Evolutionary conservation across 192 early-diverging fungal genomes (phyloP).

Genomic region (Umbelopsis ramanniana): DNA sequence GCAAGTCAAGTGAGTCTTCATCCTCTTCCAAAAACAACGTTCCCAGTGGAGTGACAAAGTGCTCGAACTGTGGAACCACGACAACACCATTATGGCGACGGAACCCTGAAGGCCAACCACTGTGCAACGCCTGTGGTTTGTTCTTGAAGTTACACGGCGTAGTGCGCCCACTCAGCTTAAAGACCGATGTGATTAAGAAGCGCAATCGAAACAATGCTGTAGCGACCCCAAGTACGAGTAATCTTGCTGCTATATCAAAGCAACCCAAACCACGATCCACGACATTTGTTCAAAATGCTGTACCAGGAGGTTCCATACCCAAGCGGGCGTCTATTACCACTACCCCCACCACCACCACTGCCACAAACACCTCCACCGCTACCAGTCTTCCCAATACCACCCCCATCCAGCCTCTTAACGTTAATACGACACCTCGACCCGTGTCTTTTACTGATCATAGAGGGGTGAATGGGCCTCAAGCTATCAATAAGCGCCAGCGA

Average conservation of each 20-base stretch:
- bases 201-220: constrained; percentile 68
- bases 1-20: constrained; percentile 12
- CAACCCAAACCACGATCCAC: constrained; percentile 14
- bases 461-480: constrained; percentile 22
- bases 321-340: constrained; percentile 9
- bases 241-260: not conserved
- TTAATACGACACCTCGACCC: constrained; percentile 3
- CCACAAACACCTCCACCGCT: too few relatives aligned
- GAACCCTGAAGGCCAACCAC: constrained; percentile 84
- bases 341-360: too few relatives aligned
- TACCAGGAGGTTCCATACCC: constrained; percentile 13
- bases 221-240: not conserved
- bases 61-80: constrained; percentile 86
- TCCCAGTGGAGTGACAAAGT: constrained; percentile 47
- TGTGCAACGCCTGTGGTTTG: constrained; percentile 98
- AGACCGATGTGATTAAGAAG: constrained; percentile 89
- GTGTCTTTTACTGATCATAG: constrained; percentile 24
- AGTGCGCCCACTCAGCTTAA: constrained; percentile 84
- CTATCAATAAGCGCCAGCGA: constrained; percentile 27
- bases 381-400: not conserved
- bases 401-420: not conserved
- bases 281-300: constrained; percentile 16
- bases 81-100: constrained; percentile 96
- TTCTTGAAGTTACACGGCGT: constrained; percentile 95
- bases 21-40: constrained; percentile 25